Percentiles rank a stretch among this genome's conserved stretches.
These are phyloP conservation scores for Tolypocladium cylindrosporum DNA, from an alignment of 2,329 filamentous ascomycete species.

Conservation along the genomic window DNA sequence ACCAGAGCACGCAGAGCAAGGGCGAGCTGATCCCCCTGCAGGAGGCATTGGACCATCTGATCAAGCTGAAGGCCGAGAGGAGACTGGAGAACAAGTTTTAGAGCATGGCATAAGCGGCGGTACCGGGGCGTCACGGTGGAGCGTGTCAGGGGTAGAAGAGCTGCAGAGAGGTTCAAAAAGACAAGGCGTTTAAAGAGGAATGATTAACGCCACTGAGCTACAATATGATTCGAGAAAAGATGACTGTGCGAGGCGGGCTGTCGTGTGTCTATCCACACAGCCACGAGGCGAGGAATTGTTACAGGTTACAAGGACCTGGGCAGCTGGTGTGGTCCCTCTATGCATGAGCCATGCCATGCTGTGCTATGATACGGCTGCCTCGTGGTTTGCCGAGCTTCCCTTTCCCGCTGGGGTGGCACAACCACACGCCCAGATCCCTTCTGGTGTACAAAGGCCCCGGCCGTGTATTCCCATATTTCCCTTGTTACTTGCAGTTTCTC, in stretches of 20 bases:
- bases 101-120: background rate
- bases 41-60: slow-evolving; percentile 46
- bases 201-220: background rate
- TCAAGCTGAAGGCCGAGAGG: slow-evolving; percentile 39
- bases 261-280: background rate
- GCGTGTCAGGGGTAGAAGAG: background rate
- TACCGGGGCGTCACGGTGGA: background rate
- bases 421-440: background rate
- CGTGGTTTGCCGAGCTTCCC: background rate
- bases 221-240: background rate
- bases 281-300: background rate
- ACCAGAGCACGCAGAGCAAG: slow-evolving; percentile 50
- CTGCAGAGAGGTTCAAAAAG: background rate
- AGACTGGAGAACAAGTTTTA: slow-evolving; percentile 25
- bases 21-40: slow-evolving; percentile 48
- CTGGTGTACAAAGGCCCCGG: too few species aligned
- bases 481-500: too few species aligned
- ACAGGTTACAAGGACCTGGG: background rate
- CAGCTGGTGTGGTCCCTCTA: too few species aligned
- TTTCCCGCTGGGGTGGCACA: background rate
- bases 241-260: background rate
- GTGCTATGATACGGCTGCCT: background rate
- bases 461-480: too few species aligned
- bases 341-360: background rate
- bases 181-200: background rate